Percentiles rank a stretch among this genome's conserved stretches.
Conservation (phyloP, 768 basidiomycete species). For the Cantharellus anzutake region DNA sequence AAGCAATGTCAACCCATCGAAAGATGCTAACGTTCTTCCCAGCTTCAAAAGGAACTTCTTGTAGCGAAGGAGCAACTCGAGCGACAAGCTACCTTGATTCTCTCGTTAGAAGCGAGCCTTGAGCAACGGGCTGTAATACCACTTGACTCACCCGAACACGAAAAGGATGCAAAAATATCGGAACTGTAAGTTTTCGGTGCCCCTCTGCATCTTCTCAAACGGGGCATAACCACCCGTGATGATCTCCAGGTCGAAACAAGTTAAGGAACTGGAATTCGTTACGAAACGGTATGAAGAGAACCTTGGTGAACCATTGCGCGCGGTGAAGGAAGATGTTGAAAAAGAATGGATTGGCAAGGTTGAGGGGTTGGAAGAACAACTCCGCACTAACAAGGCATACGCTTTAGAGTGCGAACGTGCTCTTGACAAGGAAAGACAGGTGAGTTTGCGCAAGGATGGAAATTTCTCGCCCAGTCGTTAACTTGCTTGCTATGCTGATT, state of each 20-base stretch:
- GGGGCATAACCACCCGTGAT: neutral
- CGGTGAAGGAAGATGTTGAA: slow-evolving; percentile 55
- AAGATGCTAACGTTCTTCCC: neutral
- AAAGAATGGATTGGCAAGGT: slow-evolving; percentile 47
- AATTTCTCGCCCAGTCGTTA: neutral
- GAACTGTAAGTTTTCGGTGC: slow-evolving; percentile 26
- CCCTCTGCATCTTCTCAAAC: neutral
- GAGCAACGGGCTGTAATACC: slow-evolving; percentile 49
- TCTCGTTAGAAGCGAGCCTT: slow-evolving; percentile 64
- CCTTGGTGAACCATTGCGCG: slow-evolving; percentile 43
- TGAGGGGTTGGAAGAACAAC: slow-evolving; percentile 31
- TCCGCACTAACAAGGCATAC: slow-evolving; percentile 50
- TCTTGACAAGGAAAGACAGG: slow-evolving; percentile 63
- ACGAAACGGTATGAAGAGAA: slow-evolving; percentile 57
- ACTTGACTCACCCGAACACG: slow-evolving; percentile 41
- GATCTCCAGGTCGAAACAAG: slow-evolving; percentile 29
- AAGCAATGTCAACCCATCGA: neutral
- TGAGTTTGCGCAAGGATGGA: slow-evolving; percentile 14
- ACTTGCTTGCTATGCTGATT: neutral
- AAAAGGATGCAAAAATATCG: slow-evolving; percentile 55
- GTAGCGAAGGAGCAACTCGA: slow-evolving; percentile 59
- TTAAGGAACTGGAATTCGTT: slow-evolving; percentile 58
- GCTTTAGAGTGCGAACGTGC: slow-evolving; percentile 54
- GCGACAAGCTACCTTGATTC: slow-evolving; percentile 63
- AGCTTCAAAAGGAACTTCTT: slow-evolving; percentile 82